Percentiles rank a stretch among this genome's conserved stretches.
These are phyloP conservation scores for cucumber (Cucumis sativus) DNA, from an alignment of 306 rosid species.

Conservation along the genomic window DNA sequence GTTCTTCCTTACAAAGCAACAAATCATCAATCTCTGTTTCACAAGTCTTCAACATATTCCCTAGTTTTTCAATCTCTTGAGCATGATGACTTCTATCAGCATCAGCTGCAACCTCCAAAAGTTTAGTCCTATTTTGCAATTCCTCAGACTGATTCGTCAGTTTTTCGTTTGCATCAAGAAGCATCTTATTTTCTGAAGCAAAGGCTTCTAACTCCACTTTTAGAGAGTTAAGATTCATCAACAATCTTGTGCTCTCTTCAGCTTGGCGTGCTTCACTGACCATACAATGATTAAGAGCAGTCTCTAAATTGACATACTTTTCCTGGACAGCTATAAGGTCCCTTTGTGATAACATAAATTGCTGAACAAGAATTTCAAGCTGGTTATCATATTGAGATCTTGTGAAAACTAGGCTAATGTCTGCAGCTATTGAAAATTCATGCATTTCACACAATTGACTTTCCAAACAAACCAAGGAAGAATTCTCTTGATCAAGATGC, in stretches of 20 bases:
- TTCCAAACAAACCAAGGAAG: slow-evolving; percentile 36
- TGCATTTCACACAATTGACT: slow-evolving; percentile 49
- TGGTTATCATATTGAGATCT: slow-evolving; percentile 50
- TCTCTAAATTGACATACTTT: slow-evolving; percentile 41
- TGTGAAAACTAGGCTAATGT: slow-evolving; percentile 36
- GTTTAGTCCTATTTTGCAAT: slow-evolving; percentile 27
- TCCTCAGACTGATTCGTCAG: slow-evolving; percentile 34
- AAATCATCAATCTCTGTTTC: slow-evolving; percentile 48
- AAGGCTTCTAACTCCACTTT: slow-evolving; percentile 46
- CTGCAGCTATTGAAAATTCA: slow-evolving; percentile 43
- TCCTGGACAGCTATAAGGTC: slow-evolving; percentile 33
- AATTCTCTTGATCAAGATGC: slow-evolving; percentile 36
- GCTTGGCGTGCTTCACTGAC: slow-evolving; percentile 35
- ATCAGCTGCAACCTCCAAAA: slow-evolving; percentile 19
- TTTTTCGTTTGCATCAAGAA: slow-evolving; percentile 36
- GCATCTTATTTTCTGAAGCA: slow-evolving; percentile 33
- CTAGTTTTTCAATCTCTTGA: slow-evolving; percentile 54
- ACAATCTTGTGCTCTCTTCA: slow-evolving; percentile 53
- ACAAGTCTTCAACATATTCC: slow-evolving; percentile 37
- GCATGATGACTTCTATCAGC: slow-evolving; percentile 18
- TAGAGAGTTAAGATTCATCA: slow-evolving; percentile 38
- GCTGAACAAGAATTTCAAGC: slow-evolving; percentile 35
- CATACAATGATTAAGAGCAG: slow-evolving; percentile 31
- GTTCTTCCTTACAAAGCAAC: slow-evolving; percentile 58
- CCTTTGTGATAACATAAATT: slow-evolving; percentile 33